Percentiles rank a stretch among this genome's conserved stretches.
Evolutionary conservation across 2,329 filamentous ascomycete species (phyloP).

Genomic region (Aspergillus quadrilineatus): DNA sequence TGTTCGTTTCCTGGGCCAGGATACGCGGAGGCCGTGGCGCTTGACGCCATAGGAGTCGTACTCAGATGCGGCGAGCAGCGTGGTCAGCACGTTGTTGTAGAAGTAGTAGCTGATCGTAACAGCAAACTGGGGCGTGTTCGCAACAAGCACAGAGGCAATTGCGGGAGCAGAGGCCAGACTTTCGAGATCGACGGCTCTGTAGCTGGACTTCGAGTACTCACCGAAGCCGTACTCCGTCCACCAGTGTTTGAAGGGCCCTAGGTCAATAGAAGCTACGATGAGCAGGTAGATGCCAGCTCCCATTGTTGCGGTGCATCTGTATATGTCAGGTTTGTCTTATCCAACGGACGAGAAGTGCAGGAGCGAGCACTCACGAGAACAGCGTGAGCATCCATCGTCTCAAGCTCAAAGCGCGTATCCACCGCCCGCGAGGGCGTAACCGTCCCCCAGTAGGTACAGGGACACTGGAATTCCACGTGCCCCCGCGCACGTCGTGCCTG

Average conservation of each 20-base stretch:
- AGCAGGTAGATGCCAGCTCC: too few species aligned
- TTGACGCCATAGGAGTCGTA: not conserved
- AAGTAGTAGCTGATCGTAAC: not conserved
- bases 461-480: too few species aligned
- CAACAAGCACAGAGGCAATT: not conserved
- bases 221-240: not conserved
- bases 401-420: not conserved
- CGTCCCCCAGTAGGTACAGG: too few species aligned
- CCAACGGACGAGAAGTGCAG: too few species aligned
- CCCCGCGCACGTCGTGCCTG: not conserved
- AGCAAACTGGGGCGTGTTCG: not conserved
- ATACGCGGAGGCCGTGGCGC: not conserved
- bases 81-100: not conserved
- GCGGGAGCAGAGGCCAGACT: not conserved
- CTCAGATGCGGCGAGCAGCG: not conserved
- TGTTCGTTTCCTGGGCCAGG: constrained; percentile 50
- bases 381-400: not conserved
- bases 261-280: too few species aligned
- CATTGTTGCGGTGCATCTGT: too few species aligned
- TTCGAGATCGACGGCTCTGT: too few species aligned
- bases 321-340: too few species aligned
- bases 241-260: not conserved
- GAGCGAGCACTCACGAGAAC: not conserved
- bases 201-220: not conserved
- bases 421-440: not conserved